phyloP scores from a whole-genome alignment of 2,329 filamentous ascomycete genomes.

The Ceratocystis albifundus region DNA sequence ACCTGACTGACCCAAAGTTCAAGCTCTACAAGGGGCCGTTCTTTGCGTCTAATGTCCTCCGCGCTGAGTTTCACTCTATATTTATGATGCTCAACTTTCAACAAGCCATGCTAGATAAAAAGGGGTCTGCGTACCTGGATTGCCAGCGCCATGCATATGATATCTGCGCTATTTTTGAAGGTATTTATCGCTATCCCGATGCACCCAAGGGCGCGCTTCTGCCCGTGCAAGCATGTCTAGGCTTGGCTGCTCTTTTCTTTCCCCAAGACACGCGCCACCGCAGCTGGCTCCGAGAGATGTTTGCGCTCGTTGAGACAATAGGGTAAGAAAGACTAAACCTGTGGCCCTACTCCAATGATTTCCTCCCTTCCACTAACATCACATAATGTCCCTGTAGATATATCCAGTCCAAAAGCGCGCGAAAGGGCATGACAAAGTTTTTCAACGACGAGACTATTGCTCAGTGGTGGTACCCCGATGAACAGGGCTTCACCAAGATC shows the following conservation, averaged over 20 bases:
- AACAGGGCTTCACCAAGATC: slow-evolving; percentile 62
- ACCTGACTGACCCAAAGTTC: slow-evolving; percentile 63
- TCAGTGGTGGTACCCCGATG: slow-evolving; percentile 82
- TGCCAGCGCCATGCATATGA: slow-evolving; percentile 52
- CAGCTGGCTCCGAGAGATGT: slow-evolving; percentile 68
- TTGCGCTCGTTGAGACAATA: slow-evolving; percentile 63
- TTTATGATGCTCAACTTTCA: slow-evolving; percentile 73
- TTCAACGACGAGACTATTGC: slow-evolving; percentile 62
- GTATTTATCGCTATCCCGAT: slow-evolving; percentile 59
- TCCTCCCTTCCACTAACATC: slow-evolving; percentile 16
- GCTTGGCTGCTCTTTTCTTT: slow-evolving; percentile 67
- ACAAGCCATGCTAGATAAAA: slow-evolving; percentile 45
- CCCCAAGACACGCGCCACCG: slow-evolving; percentile 60
- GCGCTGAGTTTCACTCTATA: slow-evolving; percentile 67
- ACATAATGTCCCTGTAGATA: slow-evolving; percentile 45
- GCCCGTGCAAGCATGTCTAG: slow-evolving; percentile 62
- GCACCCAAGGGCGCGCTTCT: slow-evolving; percentile 60
- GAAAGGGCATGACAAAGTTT: slow-evolving; percentile 60
- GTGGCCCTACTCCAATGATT: background rate
- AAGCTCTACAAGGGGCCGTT: slow-evolving; percentile 58
- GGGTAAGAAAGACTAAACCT: slow-evolving; percentile 45
- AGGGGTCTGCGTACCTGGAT: slow-evolving; percentile 41
- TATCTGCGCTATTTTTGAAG: slow-evolving; percentile 68
- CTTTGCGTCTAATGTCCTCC: slow-evolving; percentile 62
- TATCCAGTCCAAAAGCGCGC: slow-evolving; percentile 64